These are phyloP conservation scores for Eucalyptus tenuipes DNA, from an alignment of 345 rosid genomes.

Conservation along the genomic window DNA sequence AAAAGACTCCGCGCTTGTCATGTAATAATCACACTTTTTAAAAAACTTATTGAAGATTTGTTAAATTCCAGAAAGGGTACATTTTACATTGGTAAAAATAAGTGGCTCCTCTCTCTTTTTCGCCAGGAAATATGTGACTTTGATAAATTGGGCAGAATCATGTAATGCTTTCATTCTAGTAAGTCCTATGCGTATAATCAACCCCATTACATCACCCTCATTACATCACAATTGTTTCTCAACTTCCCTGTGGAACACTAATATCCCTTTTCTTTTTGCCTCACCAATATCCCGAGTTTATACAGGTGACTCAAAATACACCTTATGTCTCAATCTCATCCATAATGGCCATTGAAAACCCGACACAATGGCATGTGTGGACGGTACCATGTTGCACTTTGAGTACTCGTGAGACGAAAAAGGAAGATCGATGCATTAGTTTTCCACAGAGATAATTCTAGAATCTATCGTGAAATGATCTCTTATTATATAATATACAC, in stretches of 20 bases:
- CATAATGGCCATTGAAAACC: not conserved
- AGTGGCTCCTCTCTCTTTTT: not conserved
- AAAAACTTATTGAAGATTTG: not conserved
- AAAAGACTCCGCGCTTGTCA: not conserved
- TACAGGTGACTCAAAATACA: not conserved
- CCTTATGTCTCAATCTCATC: not conserved
- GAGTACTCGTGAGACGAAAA: not conserved
- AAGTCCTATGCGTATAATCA: not conserved
- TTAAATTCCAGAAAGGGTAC: not conserved
- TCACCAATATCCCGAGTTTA: not conserved
- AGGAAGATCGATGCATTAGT: not conserved
- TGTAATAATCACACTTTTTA: not conserved
- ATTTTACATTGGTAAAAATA: not conserved
- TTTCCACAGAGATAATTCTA: too few relatives aligned
- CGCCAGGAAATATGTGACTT: not conserved
- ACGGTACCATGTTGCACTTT: not conserved
- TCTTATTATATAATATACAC: not conserved
- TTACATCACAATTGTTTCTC: not conserved
- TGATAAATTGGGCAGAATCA: not conserved
- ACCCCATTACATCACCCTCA: not conserved
- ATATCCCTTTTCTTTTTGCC: not conserved
- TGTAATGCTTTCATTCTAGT: not conserved
- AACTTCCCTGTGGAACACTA: not conserved
- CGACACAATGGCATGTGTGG: not conserved
- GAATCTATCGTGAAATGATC: not conserved